Evolutionary conservation across 2,329 filamentous ascomycete genomes (phyloP).

Genomic region (Ceratocystis harringtonii): DNA sequence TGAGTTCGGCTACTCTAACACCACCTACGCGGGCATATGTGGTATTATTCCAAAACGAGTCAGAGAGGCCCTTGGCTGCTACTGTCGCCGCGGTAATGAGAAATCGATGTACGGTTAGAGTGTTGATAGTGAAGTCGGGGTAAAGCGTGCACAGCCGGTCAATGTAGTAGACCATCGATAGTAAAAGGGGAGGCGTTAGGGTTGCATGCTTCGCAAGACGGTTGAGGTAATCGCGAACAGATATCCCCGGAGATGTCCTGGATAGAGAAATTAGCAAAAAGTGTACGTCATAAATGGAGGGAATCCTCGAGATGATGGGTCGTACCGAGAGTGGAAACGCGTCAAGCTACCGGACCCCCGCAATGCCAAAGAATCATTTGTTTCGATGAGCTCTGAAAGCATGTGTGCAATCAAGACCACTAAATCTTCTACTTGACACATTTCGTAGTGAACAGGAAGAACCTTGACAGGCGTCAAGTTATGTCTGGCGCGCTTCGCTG

Average conservation of each 20-base stretch:
- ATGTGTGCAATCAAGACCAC: conserved; percentile 86
- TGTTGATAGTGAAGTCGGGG: conserved; percentile 89
- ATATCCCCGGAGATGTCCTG: conserved; percentile 68
- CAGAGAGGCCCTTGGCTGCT: conserved; percentile 86
- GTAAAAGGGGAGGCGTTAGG: conserved; percentile 77
- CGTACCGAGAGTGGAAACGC: conserved; percentile 81
- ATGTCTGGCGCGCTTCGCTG: conserved; percentile 37
- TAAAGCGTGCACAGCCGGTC: conserved; percentile 87
- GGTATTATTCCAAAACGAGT: conserved; percentile 96
- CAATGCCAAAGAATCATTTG: conserved; percentile 78
- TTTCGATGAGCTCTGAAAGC: conserved; percentile 84
- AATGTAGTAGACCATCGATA: conserved; percentile 98
- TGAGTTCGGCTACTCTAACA: conserved; percentile 77
- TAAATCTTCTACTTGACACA: conserved; percentile 69
- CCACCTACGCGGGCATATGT: conserved; percentile 91
- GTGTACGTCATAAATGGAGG: neutral
- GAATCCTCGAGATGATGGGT: neutral
- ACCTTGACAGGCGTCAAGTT: conserved; percentile 38
- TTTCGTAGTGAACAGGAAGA: conserved; percentile 62
- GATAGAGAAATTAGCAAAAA: conserved; percentile 11
- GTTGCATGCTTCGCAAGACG: conserved; percentile 88
- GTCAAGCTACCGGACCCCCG: conserved; percentile 61
- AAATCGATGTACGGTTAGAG: conserved; percentile 90
- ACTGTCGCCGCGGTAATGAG: conserved; percentile 92
- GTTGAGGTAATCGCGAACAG: conserved; percentile 83